These are phyloP conservation scores for Kluyveromyces nonfermentans DNA, from an alignment of 805 yeast genomes.

Conservation along the genomic window DNA sequence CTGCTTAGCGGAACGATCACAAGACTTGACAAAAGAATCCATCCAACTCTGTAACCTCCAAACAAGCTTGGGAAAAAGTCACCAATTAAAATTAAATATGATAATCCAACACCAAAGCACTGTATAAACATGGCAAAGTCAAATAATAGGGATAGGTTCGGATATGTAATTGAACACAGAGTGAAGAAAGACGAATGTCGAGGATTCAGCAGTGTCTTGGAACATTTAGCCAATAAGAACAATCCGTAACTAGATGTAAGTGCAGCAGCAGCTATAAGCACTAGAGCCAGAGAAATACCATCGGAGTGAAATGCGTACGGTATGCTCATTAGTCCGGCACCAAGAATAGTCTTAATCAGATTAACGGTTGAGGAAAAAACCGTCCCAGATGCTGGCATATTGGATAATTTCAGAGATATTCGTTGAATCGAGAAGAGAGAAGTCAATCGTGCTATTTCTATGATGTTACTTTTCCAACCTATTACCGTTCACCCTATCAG, in stretches of 20 bases:
- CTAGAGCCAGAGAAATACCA: slow-evolving; percentile 50
- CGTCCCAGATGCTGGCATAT: slow-evolving; percentile 35
- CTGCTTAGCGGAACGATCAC: slow-evolving; percentile 57
- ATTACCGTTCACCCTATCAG: neutral
- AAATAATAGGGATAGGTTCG: slow-evolving; percentile 57
- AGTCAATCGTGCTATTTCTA: no score
- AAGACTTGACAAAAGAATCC: slow-evolving; percentile 41
- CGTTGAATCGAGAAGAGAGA: neutral
- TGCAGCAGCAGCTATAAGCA: slow-evolving; percentile 53
- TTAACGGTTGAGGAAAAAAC: slow-evolving; percentile 52
- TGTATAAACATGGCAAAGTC: slow-evolving; percentile 68
- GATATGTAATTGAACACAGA: slow-evolving; percentile 62
- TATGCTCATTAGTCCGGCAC: slow-evolving; percentile 67
- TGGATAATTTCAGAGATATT: neutral
- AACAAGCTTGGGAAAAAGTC: slow-evolving; percentile 62
- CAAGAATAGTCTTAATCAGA: slow-evolving; percentile 67
- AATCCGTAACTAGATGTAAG: slow-evolving; percentile 59
- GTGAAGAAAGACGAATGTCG: slow-evolving; percentile 61
- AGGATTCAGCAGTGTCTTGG: slow-evolving; percentile 45
- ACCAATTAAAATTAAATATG: slow-evolving; percentile 66
- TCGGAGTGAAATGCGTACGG: slow-evolving; percentile 62
- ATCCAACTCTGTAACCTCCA: slow-evolving; percentile 33
- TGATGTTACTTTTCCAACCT: no score
- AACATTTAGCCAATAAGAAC: slow-evolving; percentile 49
- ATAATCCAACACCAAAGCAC: slow-evolving; percentile 70